Base-by-base conservation (phyloP, 441 rosid species). In the Adansonia madagascariensis region DNA sequence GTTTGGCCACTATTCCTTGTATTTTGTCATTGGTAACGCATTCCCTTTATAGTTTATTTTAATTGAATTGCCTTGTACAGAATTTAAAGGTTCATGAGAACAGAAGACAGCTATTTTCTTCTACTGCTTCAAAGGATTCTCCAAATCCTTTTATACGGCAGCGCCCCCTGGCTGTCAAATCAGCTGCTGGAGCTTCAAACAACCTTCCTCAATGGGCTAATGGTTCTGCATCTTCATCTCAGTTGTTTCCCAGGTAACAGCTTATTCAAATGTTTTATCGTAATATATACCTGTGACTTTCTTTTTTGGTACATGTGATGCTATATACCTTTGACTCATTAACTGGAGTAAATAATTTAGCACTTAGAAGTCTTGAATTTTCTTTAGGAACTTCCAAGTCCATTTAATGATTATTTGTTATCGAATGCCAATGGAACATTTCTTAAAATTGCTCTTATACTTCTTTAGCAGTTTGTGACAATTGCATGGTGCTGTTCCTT, bases 111-210 rank as follows among this genome's bases (percentile, higher is more conserved):
- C 9, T 64, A 39, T 64, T 64, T 64, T 64, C 69, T 64, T 59
- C 69, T 8, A 53, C 59, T 64, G 11, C 69, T 39, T 64, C 69
- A 41, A 64, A 64, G 22, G 69, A 64, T 64, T 39, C 69, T 39
- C 47, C 69, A 64, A 64, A 64, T 64, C 69, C 69, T 64, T 64
- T 64, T 31, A 9, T 64, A 15, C 69, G 69, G 1, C 69, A 64
- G 49, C 69, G 49, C 2, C 69, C 69, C 47, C 49, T 64, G 49
- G 49, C 49, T 64, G 20, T 4, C 20, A 64, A n/a, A 64, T 17
- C 69, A 15, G 49, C 22, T 3, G 10, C 24, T 39, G 47, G 49
- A 39, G 22, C 69, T 39, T 64, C 69, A 39, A 64, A n/a, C 20
- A 64, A 9, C 20, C 69, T 39, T 64, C 69, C 69, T 64, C 69